Percentiles rank a stretch among this genome's conserved stretches.
Conservation (phyloP, 2,329 filamentous ascomycete species). For the Cryphonectria parasitica region DNA sequence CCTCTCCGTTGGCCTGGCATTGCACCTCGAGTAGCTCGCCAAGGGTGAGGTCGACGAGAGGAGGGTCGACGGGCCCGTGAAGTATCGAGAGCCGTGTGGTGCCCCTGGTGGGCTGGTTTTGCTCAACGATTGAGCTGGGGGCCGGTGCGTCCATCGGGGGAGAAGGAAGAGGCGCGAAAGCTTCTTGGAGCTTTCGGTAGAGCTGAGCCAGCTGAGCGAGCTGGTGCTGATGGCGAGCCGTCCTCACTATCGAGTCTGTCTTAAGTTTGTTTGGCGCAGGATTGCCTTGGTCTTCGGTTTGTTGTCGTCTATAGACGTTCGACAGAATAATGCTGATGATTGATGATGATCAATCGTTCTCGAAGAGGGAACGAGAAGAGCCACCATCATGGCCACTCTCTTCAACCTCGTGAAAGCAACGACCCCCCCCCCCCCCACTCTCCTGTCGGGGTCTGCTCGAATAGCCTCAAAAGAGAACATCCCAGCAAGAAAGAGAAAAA, state of each 20-base stretch:
- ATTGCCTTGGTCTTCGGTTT: neutral
- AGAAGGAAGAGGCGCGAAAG: constrained; percentile 5
- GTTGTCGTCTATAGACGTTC: neutral
- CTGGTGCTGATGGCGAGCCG: constrained; percentile 15
- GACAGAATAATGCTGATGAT: neutral
- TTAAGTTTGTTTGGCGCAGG: neutral
- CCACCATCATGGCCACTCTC: neutral
- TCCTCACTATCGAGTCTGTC: constrained; percentile 1
- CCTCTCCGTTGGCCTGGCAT: constrained; percentile 64
- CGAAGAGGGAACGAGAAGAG: neutral
- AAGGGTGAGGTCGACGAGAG: constrained; percentile 71
- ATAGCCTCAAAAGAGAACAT: constrained; percentile 13
- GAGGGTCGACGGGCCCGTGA: constrained; percentile 69
- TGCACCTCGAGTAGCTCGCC: constrained; percentile 75
- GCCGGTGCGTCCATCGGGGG: constrained; percentile 21
- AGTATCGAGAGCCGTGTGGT: constrained; percentile 60
- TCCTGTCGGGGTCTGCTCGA: constrained; percentile 23
- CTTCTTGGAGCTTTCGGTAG: constrained; percentile 19
- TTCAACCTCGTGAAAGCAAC: neutral
- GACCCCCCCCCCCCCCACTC: neutral
- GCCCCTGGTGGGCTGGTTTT: constrained; percentile 11
- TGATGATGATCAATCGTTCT: neutral
- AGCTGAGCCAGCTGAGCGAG: constrained; percentile 13
- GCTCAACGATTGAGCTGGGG: constrained; percentile 19
- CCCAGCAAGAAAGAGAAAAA: neutral